phyloP scores from a whole-genome alignment of 768 basidiomycete genomes.

The Fomitopsis pulvina region DNA sequence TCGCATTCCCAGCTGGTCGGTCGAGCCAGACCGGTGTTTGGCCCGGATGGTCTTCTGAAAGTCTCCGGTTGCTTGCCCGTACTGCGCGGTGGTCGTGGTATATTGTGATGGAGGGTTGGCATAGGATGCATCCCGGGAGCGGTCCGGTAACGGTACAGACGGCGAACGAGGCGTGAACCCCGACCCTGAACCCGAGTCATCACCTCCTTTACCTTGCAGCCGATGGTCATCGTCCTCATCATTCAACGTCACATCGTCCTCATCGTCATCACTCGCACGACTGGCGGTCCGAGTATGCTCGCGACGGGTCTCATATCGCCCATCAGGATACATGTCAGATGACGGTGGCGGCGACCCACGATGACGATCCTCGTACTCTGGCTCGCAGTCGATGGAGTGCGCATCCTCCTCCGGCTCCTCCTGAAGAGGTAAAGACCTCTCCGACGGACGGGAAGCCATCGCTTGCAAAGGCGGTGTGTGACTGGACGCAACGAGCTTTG shows the following conservation, averaged over 20 bases:
- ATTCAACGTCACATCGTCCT: conserved; percentile 40
- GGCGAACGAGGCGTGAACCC: conserved; percentile 65
- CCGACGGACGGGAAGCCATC: conserved; percentile 49
- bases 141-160: conserved; percentile 50
- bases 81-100: conserved; percentile 13
- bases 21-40: conserved; percentile 50
- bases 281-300: conserved; percentile 33
- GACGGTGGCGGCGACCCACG: conserved; percentile 44
- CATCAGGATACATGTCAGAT: conserved; percentile 47
- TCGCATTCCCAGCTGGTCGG: conserved; percentile 56
- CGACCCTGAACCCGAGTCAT: conserved; percentile 18
- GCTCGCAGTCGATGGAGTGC: conserved; percentile 17
- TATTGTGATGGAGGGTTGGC: conserved; percentile 17
- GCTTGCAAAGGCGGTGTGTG: conserved; percentile 53
- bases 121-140: conserved; percentile 26
- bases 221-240: conserved; percentile 41
- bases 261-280: conserved; percentile 36
- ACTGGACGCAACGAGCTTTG: conserved; percentile 31
- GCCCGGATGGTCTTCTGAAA: conserved; percentile 33
- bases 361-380: conserved; percentile 28
- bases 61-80: conserved; percentile 18
- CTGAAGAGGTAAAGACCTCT: conserved; percentile 70
- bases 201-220: conserved; percentile 18
- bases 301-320: conserved; percentile 30
- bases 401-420: conserved; percentile 70